Conservation (phyloP, 2,329 filamentous ascomycete genomes). For the Graphilbum fragrans region DNA sequence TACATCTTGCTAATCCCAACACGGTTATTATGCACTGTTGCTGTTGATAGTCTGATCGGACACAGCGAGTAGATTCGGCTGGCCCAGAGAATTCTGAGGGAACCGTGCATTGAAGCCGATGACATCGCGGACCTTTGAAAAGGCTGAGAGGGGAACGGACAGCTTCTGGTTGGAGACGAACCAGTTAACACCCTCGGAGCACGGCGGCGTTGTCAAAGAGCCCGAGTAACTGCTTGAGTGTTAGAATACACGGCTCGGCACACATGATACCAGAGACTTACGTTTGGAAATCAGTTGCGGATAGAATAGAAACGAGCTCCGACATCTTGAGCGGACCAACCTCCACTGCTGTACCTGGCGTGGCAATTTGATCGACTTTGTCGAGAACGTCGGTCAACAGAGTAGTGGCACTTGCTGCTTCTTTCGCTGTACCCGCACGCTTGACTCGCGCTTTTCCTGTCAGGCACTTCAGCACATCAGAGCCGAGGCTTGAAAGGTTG, state of each 20-base stretch:
- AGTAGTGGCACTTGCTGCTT: conserved; percentile 11
- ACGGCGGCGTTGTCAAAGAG: conserved; percentile 37
- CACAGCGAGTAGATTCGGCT: conserved; percentile 19
- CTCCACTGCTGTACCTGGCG: conserved; percentile 26
- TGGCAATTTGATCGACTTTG: conserved; percentile 27
- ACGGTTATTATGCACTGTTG: too few species aligned
- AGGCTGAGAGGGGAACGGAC: conserved; percentile 23
- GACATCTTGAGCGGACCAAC: conserved; percentile 30
- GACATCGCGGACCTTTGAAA: conserved; percentile 25
- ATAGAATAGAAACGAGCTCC: conserved; percentile 24
- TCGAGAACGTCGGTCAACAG: conserved; percentile 29
- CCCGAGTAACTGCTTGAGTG: conserved; percentile 25
- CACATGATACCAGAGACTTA: too few species aligned
- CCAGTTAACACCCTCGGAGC: conserved; percentile 34
- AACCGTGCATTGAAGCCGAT: conserved; percentile 36
- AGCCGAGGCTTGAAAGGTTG: not conserved
- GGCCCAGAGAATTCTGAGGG: conserved; percentile 28
- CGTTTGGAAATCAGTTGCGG: conserved; percentile 24
- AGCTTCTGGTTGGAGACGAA: conserved; percentile 32
- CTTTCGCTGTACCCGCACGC: not conserved
- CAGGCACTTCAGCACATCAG: not conserved
- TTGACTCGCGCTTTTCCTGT: not conserved
- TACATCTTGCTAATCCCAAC: too few species aligned
- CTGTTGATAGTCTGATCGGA: not conserved
- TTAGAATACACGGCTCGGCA: not conserved